These are phyloP conservation scores for Dendrobium catenatum DNA, from an alignment of 106 monocot genomes.

Conservation along the genomic window DNA sequence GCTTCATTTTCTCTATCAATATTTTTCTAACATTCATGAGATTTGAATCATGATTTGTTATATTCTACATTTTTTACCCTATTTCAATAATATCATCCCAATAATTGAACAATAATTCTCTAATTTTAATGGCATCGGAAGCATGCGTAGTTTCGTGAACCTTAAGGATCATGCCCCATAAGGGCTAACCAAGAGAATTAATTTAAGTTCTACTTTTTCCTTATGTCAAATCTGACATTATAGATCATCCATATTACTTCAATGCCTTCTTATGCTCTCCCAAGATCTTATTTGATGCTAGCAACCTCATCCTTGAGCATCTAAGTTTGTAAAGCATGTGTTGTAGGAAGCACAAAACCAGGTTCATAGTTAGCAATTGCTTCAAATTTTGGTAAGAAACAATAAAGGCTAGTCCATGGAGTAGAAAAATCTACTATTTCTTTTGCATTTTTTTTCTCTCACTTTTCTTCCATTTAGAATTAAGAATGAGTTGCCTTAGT, in stretches of 20 bases:
- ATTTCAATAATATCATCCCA: background rate
- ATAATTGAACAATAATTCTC: background rate
- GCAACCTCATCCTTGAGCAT: background rate
- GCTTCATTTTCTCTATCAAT: background rate
- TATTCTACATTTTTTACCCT: conserved; percentile 5
- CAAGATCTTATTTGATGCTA: background rate
- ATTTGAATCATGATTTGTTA: conserved; percentile 6
- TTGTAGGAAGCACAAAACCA: background rate
- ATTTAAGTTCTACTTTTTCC: background rate
- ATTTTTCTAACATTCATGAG: background rate
- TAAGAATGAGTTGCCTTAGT: too few species aligned
- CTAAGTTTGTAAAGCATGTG: background rate
- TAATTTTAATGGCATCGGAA: background rate
- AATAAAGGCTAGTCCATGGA: too few species aligned
- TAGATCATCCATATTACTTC: background rate
- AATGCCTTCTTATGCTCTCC: background rate
- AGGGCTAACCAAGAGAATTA: background rate
- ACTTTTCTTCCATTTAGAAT: too few species aligned
- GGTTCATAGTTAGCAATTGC: background rate
- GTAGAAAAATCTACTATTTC: too few species aligned
- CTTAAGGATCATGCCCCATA: too few species aligned
- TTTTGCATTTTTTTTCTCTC: too few species aligned
- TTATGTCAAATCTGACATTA: background rate
- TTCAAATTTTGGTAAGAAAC: background rate
- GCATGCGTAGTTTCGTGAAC: background rate